Evolutionary conservation across 2,329 filamentous ascomycete genomes (phyloP).

Genomic region (Aspergillus persii): DNA sequence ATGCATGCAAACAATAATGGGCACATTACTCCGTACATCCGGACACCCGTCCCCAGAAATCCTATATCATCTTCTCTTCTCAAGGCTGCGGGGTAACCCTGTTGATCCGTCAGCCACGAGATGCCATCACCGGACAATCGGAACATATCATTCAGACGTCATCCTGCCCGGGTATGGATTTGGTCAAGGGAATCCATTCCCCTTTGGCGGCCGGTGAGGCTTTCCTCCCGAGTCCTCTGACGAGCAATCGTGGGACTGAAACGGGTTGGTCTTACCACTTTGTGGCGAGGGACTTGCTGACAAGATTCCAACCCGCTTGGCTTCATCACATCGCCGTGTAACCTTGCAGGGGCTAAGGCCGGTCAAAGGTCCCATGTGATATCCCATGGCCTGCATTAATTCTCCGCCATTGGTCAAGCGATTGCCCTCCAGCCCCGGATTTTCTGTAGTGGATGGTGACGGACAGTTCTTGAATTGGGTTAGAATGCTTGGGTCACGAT

Average conservation of each 20-base stretch:
- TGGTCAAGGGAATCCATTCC: not conserved
- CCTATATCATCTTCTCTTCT: not conserved
- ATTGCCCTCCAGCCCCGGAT: not conserved
- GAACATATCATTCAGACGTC: not conserved
- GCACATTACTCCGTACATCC: not conserved
- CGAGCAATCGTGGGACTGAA: not conserved
- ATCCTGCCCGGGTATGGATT: not conserved
- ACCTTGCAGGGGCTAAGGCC: not conserved
- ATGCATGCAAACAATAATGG: not conserved
- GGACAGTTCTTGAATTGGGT: not conserved
- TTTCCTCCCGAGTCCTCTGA: slow-evolving; percentile 1
- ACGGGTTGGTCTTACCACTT: not conserved
- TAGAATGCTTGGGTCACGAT: not conserved
- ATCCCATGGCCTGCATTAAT: not conserved
- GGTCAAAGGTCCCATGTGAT: slow-evolving; percentile 2
- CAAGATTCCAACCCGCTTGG: not conserved
- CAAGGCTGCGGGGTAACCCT: slow-evolving; percentile 12
- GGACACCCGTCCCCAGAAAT: not conserved
- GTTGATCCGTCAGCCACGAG: slow-evolving; percentile 14
- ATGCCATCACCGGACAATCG: slow-evolving; percentile 17
- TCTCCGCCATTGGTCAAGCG: not conserved
- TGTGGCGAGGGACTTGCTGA: not conserved
- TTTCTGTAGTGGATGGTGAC: not conserved
- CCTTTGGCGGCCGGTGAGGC: not conserved
- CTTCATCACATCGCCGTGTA: slow-evolving; percentile 1